These are phyloP conservation scores for Umbelopsis vinacea DNA, from an alignment of 192 early-diverging fungal genomes.

Conservation along the genomic window DNA sequence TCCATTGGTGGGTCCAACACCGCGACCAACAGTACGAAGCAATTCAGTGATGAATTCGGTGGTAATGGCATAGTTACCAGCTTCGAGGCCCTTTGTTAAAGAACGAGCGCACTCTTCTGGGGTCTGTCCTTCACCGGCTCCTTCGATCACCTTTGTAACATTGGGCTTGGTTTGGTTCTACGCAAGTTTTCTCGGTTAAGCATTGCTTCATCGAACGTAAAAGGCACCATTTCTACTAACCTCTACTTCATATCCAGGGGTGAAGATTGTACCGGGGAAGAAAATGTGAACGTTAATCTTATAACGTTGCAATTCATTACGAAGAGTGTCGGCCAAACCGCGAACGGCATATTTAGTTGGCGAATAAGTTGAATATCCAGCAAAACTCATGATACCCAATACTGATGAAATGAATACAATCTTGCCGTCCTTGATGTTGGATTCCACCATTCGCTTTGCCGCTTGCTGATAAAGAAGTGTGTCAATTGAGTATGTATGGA, in stretches of 20 bases:
- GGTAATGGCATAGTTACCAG: conserved; percentile 40
- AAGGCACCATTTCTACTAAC: conserved; percentile 22
- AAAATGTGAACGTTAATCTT: conserved; percentile 70
- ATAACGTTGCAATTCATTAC: conserved; percentile 68
- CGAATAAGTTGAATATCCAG: conserved; percentile 68
- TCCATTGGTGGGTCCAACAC: conserved; percentile 42
- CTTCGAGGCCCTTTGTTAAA: conserved; percentile 46
- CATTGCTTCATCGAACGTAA: background rate
- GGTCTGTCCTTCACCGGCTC: conserved; percentile 59
- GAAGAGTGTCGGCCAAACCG: conserved; percentile 70
- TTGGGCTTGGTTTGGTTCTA: conserved; percentile 75
- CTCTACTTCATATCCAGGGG: conserved; percentile 72
- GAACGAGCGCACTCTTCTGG: conserved; percentile 64
- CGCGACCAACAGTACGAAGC: conserved; percentile 27
- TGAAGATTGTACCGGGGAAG: conserved; percentile 71
- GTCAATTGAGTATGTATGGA: background rate
- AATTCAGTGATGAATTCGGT: conserved; percentile 37
- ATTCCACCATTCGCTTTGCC: conserved; percentile 61
- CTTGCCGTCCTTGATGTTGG: conserved; percentile 56
- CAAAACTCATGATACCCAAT: conserved; percentile 69
- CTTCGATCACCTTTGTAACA: conserved; percentile 72
- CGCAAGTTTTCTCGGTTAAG: background rate
- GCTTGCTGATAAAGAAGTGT: conserved; percentile 50
- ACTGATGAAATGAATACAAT: conserved; percentile 73
- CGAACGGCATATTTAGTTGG: conserved; percentile 78